Evolutionary conservation across 2,329 filamentous ascomycete genomes (phyloP), one percentile per base, ranked within the genome.

Genomic region (Elsinoe fawcettii): DNA sequence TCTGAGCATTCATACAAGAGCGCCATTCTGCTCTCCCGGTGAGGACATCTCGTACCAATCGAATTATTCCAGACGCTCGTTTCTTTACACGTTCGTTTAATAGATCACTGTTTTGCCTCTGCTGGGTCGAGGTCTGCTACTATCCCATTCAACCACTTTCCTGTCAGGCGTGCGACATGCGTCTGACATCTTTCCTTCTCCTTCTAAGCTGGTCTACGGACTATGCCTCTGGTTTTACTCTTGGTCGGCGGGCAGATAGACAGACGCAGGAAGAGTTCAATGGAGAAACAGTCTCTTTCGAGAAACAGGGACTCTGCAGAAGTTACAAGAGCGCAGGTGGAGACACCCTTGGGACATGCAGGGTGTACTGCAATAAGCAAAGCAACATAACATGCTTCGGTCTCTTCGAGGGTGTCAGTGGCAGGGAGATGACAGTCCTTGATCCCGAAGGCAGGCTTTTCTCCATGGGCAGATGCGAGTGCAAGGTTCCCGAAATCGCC

Each of bases 121-220:
- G 27, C 27, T 30, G 27, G 27, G 27, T 9, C 27, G 5, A 30
- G 27, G 9, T 30, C 9, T 30, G 9, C 27, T 9, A 30, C 27
- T 9, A 30, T 9, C 9, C 5, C 27, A 5, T 30, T 5, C 27
- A 30, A 30, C 27, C 9, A 7, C 34, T 37, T 37, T 37, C 34
- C 25, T 14, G 4, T 2, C 43, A 25, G 14, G 25, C 46, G 25
- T 5, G 14, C 46, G 34, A 9, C 22, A 51, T 51, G 46, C 46
- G 16, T 51, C 16, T 51, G 9, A 11, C 23, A 9, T 30, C 16
- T 25, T 34, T 51, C 14, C 46, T 51, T 14, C 7, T 32, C 12
- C 27, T 51, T 8, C 46, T 51, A 3, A 51, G 25, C 16, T 51
- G 46, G 46, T 51, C 46, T 34, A n/a, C 41, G 8, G 46, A 51